Evolutionary conservation across 306 rosid genomes (phyloP).

Genomic region (Calophaca sinica): DNA sequence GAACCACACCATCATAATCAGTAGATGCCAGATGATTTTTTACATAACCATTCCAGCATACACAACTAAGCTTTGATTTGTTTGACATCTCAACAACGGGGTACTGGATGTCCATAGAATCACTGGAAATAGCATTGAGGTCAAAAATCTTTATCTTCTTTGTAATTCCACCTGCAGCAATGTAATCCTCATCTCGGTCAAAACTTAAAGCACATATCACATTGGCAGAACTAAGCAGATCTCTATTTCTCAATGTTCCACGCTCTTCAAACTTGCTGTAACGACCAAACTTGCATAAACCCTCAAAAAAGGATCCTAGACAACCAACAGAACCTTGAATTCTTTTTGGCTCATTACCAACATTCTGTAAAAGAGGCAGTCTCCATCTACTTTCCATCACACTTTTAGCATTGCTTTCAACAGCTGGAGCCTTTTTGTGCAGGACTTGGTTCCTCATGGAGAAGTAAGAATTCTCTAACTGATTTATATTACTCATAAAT

Average conservation of each 20-base stretch:
- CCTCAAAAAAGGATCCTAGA: conserved; percentile 84
- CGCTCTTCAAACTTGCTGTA: conserved; percentile 83
- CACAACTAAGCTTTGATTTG: conserved; percentile 81
- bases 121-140: conserved; percentile 65
- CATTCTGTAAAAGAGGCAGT: conserved; percentile 53
- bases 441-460: conserved; percentile 65
- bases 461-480: conserved; percentile 83
- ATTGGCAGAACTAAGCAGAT: conserved; percentile 74
- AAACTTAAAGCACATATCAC: conserved; percentile 92
- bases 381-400: conserved; percentile 58
- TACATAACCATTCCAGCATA: conserved; percentile 90
- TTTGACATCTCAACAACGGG: conserved; percentile 87
- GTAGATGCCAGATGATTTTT: conserved; percentile 93
- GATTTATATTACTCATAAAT: conserved; percentile 56
- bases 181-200: conserved; percentile 90
- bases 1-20: conserved; percentile 89
- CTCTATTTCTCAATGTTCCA: conserved; percentile 80
- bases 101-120: conserved; percentile 80
- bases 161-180: conserved; percentile 93
- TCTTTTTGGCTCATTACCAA: conserved; percentile 49
- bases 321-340: conserved; percentile 48
- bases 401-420: conserved; percentile 58
- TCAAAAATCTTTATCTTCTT: conserved; percentile 91
- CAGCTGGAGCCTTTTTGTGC: conserved; percentile 58
- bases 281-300: conserved; percentile 87